These are phyloP conservation scores for Aspergillus carbonarius DNA, from an alignment of 2,329 filamentous ascomycete genomes.

Conservation along the genomic window DNA sequence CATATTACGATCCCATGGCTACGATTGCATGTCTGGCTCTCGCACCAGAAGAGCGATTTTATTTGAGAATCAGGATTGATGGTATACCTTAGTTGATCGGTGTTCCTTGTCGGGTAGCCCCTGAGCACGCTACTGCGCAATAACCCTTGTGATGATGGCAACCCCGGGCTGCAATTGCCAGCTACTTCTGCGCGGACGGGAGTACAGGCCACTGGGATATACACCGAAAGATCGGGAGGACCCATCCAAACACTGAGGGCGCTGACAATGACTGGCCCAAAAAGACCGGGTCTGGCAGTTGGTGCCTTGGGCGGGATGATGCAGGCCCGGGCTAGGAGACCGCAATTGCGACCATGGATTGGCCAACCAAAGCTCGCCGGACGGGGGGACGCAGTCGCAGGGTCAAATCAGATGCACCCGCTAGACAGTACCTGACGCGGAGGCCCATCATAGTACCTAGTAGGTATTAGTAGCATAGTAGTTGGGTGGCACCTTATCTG, in stretches of 20 bases:
- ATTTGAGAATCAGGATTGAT: neutral
- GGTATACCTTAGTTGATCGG: neutral
- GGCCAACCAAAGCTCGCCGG: constrained; percentile 16
- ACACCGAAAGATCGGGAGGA: constrained; percentile 27
- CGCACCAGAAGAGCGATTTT: too few species aligned
- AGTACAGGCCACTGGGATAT: constrained; percentile 10
- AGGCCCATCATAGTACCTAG: constrained; percentile 7
- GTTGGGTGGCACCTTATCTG: constrained; percentile 2
- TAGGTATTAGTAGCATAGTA: too few species aligned
- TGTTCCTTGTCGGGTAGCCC: neutral
- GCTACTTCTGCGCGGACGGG: neutral
- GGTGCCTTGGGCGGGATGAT: constrained; percentile 32
- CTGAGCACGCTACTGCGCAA: neutral
- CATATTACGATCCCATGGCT: too few species aligned
- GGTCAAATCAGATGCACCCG: constrained; percentile 17
- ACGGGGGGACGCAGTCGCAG: constrained; percentile 11
- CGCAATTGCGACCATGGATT: constrained; percentile 21
- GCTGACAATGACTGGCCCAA: constrained; percentile 17
- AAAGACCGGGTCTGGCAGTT: constrained; percentile 28
- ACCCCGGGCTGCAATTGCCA: neutral
- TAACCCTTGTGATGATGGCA: neutral
- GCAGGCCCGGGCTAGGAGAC: constrained; percentile 26
- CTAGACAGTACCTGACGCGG: constrained; percentile 15
- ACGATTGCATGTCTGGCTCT: too few species aligned
- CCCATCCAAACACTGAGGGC: constrained; percentile 17